Evolutionary conservation across 2,329 filamentous ascomycete species (phyloP), one percentile per base, ranked within the genome.

Genomic region (Xenoacremonium recifei): DNA sequence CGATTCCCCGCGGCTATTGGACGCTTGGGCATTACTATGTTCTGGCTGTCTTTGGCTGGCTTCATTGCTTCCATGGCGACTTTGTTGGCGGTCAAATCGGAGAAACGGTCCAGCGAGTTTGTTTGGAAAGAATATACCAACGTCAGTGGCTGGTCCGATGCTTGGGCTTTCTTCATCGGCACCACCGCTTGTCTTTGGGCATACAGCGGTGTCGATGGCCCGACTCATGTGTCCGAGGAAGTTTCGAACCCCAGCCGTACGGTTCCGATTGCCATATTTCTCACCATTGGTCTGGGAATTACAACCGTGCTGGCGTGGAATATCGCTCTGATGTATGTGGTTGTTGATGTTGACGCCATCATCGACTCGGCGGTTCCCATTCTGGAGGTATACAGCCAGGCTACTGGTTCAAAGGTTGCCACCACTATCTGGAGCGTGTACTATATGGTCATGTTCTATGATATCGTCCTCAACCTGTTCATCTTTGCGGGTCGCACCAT

Each of bases 381-480:
- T 4, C 19, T 58, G 1, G 55, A 58, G 23, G 51, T 58, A 3
- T 58, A 56, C 21, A 55, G 47, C 18, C 55, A 58, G 19, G 46
- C 55, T 1, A 34, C 56, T 2, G 51, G 53, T 21, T 54, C 52
- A 4, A 40, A 42, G 2, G 53, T 55, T n/a, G 55, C 53, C 1
- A 57, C 54, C 1, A 58, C 55, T 0, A 53, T 58, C 19, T 58
- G 51, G 49, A 45, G 45, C 1, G 45, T 58, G 2, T 58, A 55
- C 31, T 58, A 56, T 19, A 56, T 58, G 6, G 15, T 58, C 16
- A 48, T 58, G 48, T 58, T 58, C 34, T 58, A 58, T 44, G 54
- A 56, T 10, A 58, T 58, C 16, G 53, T 56, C 2, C 31, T 58
- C 18, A 58, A 58, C 11, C 31, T 56, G 0, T 56, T 58, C 31